Conservation (phyloP, 768 basidiomycete species). For the Pleurotus tuber-regium region DNA sequence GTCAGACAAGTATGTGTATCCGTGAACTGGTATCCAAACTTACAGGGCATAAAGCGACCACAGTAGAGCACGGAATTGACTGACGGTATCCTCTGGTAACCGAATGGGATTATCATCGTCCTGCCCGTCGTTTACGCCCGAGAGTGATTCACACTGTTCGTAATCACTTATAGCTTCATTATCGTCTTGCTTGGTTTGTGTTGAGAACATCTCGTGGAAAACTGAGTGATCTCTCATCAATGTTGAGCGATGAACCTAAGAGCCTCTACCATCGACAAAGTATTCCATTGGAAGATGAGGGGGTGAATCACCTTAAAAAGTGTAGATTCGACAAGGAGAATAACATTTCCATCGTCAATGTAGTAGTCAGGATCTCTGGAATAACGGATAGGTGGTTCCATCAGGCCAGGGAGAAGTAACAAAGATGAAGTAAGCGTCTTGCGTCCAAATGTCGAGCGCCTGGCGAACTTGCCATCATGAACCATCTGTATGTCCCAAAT, state of each 20-base stretch:
- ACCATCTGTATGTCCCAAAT: conserved; percentile 11
- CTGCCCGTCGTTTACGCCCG: conserved; percentile 13
- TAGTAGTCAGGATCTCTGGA: conserved; percentile 4
- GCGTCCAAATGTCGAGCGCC: neutral
- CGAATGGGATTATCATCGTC: conserved; percentile 13
- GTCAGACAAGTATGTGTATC: neutral
- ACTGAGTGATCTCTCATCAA: conserved; percentile 13
- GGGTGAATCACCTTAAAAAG: conserved; percentile 10
- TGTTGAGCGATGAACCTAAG: conserved; percentile 10
- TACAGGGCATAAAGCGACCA: conserved; percentile 42
- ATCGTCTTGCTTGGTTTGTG: no score
- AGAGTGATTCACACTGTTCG: no score
- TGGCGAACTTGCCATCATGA: conserved; percentile 2
- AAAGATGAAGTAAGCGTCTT: neutral
- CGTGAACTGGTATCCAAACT: conserved; percentile 16
- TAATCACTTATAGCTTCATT: no score
- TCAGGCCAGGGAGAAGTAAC: neutral
- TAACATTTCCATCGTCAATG: conserved; percentile 10
- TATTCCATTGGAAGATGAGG: neutral
- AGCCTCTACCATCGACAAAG: neutral
- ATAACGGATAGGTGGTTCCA: neutral
- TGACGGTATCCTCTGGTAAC: conserved; percentile 12
- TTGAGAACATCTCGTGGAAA: conserved; percentile 12
- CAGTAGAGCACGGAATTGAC: conserved; percentile 11
- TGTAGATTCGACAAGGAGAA: conserved; percentile 10